Evolutionary conservation across 192 early-diverging fungal species (phyloP).

Genomic region (Backusella sp.): DNA sequence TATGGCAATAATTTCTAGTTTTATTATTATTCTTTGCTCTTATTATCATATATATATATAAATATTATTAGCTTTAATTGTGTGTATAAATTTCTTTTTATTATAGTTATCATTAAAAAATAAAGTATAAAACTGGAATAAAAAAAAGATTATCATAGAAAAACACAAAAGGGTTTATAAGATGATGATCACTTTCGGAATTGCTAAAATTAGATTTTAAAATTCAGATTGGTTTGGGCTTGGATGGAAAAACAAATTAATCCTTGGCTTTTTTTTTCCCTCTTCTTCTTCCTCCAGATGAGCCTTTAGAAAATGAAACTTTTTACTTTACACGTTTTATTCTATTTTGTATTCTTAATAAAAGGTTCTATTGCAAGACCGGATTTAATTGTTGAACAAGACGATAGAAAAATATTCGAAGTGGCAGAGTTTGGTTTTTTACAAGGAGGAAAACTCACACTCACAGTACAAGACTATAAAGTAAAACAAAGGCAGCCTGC

Average conservation of each 20-base stretch:
- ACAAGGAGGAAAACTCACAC: slow-evolving; percentile 38
- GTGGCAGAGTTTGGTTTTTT: slow-evolving; percentile 52
- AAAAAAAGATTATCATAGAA: background rate
- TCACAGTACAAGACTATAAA: slow-evolving; percentile 38
- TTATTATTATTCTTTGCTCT: background rate
- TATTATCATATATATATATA: background rate
- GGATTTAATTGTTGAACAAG: background rate
- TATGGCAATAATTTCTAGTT: background rate
- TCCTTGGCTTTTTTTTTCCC: background rate
- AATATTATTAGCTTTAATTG: background rate
- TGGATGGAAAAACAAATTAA: background rate
- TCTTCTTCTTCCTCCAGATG: background rate
- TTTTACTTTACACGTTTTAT: slow-evolving; percentile 2
- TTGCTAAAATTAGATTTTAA: background rate
- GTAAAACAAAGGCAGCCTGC: background rate
- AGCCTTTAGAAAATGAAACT: background rate
- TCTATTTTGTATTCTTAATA: background rate
- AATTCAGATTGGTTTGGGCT: background rate
- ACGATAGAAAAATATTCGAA: slow-evolving; percentile 11
- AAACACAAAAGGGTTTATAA: background rate
- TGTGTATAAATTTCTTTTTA: slow-evolving; percentile 1
- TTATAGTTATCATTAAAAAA: slow-evolving; percentile 1
- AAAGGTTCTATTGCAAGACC: background rate
- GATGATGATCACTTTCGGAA: background rate
- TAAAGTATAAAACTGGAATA: background rate